Percentiles rank a stretch among this genome's conserved stretches.
Conservation (phyloP, 768 basidiomycete species). For the Suillus discolor region DNA sequence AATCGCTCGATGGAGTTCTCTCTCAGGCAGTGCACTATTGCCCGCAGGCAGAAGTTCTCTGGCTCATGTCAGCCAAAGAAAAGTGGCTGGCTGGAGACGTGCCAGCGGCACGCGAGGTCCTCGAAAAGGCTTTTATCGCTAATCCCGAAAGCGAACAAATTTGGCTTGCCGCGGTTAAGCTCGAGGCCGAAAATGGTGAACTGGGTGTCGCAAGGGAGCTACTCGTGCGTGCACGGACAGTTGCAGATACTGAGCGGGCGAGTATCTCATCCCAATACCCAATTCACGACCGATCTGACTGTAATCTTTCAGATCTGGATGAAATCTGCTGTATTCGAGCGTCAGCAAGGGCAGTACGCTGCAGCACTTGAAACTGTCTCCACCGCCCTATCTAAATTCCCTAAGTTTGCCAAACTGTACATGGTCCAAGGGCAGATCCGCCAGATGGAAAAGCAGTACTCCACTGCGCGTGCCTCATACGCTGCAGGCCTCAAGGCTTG, state of each 20-base stretch:
- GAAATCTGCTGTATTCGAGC: conserved; percentile 96
- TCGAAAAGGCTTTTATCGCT: conserved; percentile 88
- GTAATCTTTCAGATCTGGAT: conserved; percentile 83
- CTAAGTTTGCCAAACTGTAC: conserved; percentile 89
- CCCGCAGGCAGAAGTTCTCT: conserved; percentile 93
- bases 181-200: conserved; percentile 95
- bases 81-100: conserved; percentile 93
- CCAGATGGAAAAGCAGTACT: conserved; percentile 57
- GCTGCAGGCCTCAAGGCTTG: conserved; percentile 85
- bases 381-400: conserved; percentile 80
- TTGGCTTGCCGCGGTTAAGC: conserved; percentile 96
- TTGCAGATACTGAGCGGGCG: conserved; percentile 91
- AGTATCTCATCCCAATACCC: conserved; percentile 25
- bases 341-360: conserved; percentile 78
- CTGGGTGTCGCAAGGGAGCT: conserved; percentile 84
- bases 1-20: conserved; percentile 81
- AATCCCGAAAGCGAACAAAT: conserved; percentile 98
- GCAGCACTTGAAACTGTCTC: conserved; percentile 76
- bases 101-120: conserved; percentile 84
- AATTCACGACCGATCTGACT: neutral
- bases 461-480: conserved; percentile 77
- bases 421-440: conserved; percentile 97
- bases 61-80: conserved; percentile 99
- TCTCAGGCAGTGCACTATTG: conserved; percentile 85
- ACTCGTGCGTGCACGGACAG: conserved; percentile 83